A percentile compares a stretch with the other conserved stretches of the same genome.
phyloP scores from a whole-genome alignment of 1,284 basidiomycete genomes.

The Sutorius eximius region DNA sequence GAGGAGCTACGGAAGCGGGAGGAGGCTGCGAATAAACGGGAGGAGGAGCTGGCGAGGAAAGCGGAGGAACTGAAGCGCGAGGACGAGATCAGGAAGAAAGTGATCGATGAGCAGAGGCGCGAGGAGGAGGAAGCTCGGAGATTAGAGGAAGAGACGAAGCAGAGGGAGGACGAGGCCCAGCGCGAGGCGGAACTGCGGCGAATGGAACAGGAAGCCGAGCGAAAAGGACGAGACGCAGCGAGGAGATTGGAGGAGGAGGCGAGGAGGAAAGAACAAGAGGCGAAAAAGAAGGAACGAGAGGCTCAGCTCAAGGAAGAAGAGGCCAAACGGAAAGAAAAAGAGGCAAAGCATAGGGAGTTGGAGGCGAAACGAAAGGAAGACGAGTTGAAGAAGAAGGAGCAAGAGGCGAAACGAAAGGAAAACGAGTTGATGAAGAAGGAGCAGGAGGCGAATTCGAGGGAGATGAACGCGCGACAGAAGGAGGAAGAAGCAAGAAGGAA shows the following conservation, averaged over 20 bases:
- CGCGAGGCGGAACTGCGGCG: constrained; percentile 30
- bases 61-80: constrained; percentile 32
- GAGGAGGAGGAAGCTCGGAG: constrained; percentile 30
- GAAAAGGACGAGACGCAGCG: constrained; percentile 26
- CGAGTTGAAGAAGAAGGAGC: constrained; percentile 30
- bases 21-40: constrained; percentile 33
- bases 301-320: constrained; percentile 24
- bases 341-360: constrained; percentile 21
- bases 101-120: constrained; percentile 21
- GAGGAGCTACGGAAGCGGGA: constrained; percentile 30
- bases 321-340: constrained; percentile 23
- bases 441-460: constrained; percentile 23
- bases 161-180: constrained; percentile 18
- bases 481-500: constrained; percentile 30
- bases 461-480: constrained; percentile 23
- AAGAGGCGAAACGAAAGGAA: constrained; percentile 32
- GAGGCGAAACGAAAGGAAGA: constrained; percentile 29
- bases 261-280: constrained; percentile 24
- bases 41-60: constrained; percentile 27
- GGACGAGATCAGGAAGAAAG: constrained; percentile 26
- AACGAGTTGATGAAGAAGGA: constrained; percentile 33
- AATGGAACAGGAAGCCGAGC: constrained; percentile 33
- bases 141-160: constrained; percentile 21
- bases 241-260: constrained; percentile 22
- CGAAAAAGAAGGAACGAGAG: constrained; percentile 25